Evolutionary conservation across 306 rosid species (phyloP).

Genomic region (apple (Malus domestica)): ASM211411v1 NC_041795.1:31110001-31110500

Average conservation of each 20-base stretch:
- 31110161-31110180: conserved; percentile 60
- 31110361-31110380: conserved; percentile 43
- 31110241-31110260: conserved; percentile 59
- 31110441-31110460: conserved; percentile 53
- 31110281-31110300: conserved; percentile 56
- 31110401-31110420: conserved; percentile 52
- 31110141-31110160: conserved; percentile 48
- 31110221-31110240: conserved; percentile 49
- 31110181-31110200: conserved; percentile 72
- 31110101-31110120: conserved; percentile 34
- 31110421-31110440: conserved; percentile 35
- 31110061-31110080: conserved; percentile 71
- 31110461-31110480: conserved; percentile 88
- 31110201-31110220: conserved; percentile 86
- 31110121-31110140: conserved; percentile 41
- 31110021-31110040: conserved; percentile 75
- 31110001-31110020: conserved; percentile 54
- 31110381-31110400: conserved; percentile 44
- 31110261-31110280: conserved; percentile 58
- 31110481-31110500: conserved; percentile 67
- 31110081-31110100: conserved; percentile 26
- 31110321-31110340: conserved; percentile 41
- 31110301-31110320: conserved; percentile 56
- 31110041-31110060: conserved; percentile 76
- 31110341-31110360: conserved; percentile 33